Evolutionary conservation across 495 filamentous ascomycete genomes (phyloP).

Genomic region (Penicillium egyptiacum): DNA sequence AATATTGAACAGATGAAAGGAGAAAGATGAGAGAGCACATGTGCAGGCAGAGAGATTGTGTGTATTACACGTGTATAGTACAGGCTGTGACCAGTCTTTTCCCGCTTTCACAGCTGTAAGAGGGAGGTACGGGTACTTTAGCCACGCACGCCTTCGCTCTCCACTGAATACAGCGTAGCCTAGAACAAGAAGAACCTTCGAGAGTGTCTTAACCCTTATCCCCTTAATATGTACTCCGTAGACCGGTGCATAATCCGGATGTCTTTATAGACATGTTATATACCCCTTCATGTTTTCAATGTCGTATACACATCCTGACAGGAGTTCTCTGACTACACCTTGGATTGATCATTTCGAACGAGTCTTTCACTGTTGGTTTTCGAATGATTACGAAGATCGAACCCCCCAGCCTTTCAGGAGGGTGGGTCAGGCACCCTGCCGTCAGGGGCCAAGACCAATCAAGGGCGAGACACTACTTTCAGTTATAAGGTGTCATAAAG

Average conservation of each 20-base stretch:
- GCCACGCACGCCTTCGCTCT: slow-evolving; percentile 3
- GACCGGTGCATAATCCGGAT: not conserved
- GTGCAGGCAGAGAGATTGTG: slow-evolving; percentile 21
- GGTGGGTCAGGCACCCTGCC: not conserved
- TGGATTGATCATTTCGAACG: not conserved
- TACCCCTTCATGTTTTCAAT: not conserved
- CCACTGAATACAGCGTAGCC: slow-evolving; percentile 1
- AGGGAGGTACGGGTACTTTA: slow-evolving; percentile 8
- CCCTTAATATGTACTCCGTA: not conserved
- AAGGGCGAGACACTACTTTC: slow-evolving; percentile 3
- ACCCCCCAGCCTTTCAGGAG: not conserved
- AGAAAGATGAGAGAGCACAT: not conserved
- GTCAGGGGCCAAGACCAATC: slow-evolving; percentile 8
- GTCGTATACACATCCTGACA: not conserved
- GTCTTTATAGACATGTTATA: not conserved
- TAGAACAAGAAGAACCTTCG: slow-evolving; percentile 4
- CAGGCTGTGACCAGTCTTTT: slow-evolving; percentile 8
- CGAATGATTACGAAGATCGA: not conserved
- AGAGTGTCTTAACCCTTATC: not conserved
- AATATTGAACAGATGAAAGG: slow-evolving; percentile 8
- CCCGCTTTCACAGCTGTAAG: slow-evolving; percentile 10
- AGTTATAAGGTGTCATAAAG: not conserved
- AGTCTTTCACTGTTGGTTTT: not conserved
- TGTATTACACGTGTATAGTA: slow-evolving; percentile 25
- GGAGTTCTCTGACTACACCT: not conserved